Percentiles rank a stretch among this genome's conserved stretches.
Evolutionary conservation across 2,329 filamentous ascomycete species (phyloP).

Genomic region (Pseudogymnoascus sp.): DNA sequence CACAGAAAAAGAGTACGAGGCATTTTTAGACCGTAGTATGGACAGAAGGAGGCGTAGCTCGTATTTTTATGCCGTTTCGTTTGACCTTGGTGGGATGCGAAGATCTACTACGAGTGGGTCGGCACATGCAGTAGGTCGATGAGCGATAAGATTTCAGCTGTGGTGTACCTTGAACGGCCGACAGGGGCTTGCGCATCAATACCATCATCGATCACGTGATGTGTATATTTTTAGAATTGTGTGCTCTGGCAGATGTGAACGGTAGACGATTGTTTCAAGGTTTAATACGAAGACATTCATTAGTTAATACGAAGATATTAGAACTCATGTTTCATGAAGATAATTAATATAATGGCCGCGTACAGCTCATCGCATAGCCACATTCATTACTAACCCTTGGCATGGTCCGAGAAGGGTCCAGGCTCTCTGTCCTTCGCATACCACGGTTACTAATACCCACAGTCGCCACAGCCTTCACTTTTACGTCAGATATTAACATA

Average conservation of each 20-base stretch:
- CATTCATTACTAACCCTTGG: not conserved
- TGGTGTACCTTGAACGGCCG: not conserved
- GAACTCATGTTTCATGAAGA: not conserved
- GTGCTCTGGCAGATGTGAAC: not conserved
- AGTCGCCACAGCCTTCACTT: not conserved
- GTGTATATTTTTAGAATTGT: not conserved
- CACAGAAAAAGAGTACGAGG: not conserved
- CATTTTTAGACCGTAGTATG: constrained; percentile 1
- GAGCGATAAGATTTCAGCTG: constrained; percentile 6
- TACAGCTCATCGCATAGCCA: not conserved
- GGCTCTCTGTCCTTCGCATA: not conserved
- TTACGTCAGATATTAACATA: constrained; percentile 2
- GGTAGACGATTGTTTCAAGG: not conserved
- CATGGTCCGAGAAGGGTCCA: not conserved
- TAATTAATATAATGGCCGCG: not conserved
- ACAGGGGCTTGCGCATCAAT: not conserved
- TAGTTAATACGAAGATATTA: not conserved
- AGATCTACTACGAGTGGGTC: not conserved
- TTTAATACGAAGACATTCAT: not conserved
- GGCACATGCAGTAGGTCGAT: constrained; percentile 2
- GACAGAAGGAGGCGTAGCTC: constrained; percentile 2
- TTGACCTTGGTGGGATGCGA: constrained; percentile 5
- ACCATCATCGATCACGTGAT: not conserved
- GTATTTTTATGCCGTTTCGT: constrained; percentile 3
- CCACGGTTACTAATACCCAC: not conserved